These are phyloP conservation scores for Blastobotrys ciferrii DNA, from an alignment of 1,139 yeast genomes.

Conservation along the genomic window DNA sequence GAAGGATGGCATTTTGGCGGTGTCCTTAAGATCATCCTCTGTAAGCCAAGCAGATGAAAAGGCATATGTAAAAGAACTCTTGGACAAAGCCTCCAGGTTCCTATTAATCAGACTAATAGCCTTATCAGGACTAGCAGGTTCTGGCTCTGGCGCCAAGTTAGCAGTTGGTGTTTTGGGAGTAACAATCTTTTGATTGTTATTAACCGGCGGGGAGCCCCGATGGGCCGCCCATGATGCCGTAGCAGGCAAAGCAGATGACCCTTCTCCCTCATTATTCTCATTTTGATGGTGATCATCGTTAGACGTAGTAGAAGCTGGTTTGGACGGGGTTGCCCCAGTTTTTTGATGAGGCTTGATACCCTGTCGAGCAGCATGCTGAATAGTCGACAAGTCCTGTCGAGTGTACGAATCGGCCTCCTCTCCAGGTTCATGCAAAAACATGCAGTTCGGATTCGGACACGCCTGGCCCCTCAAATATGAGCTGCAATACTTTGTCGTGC, in stretches of 20 bases:
- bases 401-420: slow-evolving; percentile 98
- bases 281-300: slow-evolving; percentile 37
- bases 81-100: slow-evolving; percentile 35
- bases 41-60: slow-evolving; percentile 40
- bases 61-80: slow-evolving; percentile 34
- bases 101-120: slow-evolving; percentile 35
- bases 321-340: too few species aligned
- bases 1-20: slow-evolving; percentile 40
- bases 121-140: slow-evolving; percentile 34
- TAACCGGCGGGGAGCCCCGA: slow-evolving; percentile 30
- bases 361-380: slow-evolving; percentile 47
- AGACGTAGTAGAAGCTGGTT: slow-evolving; percentile 15
- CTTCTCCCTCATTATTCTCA: slow-evolving; percentile 25
- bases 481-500: slow-evolving; percentile 97
- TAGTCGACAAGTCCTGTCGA: slow-evolving; percentile 85
- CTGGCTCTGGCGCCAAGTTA: slow-evolving; percentile 21
- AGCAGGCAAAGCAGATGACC: slow-evolving; percentile 36
- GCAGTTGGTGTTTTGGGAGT: slow-evolving; percentile 19
- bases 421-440: slow-evolving; percentile 98
- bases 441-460: slow-evolving; percentile 98
- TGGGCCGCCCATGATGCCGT: slow-evolving; percentile 41
- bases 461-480: slow-evolving; percentile 92
- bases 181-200: slow-evolving; percentile 38
- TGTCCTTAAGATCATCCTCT: slow-evolving; percentile 35
- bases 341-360: slow-evolving; percentile 15